phyloP scores from a whole-genome alignment of 2,329 filamentous ascomycete genomes.

The Diaporthe batatas region DNA sequence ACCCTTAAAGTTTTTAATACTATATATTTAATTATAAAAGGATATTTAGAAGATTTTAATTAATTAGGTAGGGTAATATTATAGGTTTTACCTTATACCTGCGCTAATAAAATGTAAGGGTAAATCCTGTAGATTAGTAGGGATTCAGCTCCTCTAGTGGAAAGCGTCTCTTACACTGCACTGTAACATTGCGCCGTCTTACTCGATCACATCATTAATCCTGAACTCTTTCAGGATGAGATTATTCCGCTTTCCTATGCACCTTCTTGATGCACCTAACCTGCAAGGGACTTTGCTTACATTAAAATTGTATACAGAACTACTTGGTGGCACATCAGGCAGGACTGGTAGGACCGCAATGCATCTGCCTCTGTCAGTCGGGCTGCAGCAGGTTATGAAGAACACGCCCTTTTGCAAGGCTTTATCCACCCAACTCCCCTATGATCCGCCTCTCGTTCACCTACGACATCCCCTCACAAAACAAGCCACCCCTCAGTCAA shows the following conservation, averaged over 20 bases:
- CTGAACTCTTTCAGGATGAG: not conserved
- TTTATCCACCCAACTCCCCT: not conserved
- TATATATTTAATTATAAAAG: too few relatives aligned
- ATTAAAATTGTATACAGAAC: not conserved
- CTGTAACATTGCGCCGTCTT: slow-evolving; percentile 5
- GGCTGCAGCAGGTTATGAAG: not conserved
- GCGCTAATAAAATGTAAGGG: too few relatives aligned
- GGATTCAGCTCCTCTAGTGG: not conserved
- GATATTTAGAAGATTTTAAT: too few relatives aligned
- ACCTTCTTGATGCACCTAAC: not conserved
- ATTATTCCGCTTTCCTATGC: not conserved
- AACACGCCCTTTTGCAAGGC: slow-evolving; percentile 15
- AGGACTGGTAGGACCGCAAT: not conserved
- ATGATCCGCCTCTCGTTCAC: not conserved
- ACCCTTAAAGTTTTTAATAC: too few relatives aligned
- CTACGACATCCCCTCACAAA: slow-evolving; percentile 49
- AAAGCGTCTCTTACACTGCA: not conserved
- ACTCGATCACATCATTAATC: not conserved
- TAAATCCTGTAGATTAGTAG: not conserved
- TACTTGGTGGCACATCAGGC: too few relatives aligned
- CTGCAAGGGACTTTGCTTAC: too few relatives aligned
- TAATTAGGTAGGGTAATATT: too few relatives aligned
- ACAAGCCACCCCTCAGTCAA: slow-evolving; percentile 73
- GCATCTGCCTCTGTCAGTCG: not conserved
- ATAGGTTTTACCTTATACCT: too few relatives aligned